These are phyloP conservation scores for Ceratobasidium sp. DNA, from an alignment of 1,284 basidiomycete genomes.

Conservation along the genomic window DNA sequence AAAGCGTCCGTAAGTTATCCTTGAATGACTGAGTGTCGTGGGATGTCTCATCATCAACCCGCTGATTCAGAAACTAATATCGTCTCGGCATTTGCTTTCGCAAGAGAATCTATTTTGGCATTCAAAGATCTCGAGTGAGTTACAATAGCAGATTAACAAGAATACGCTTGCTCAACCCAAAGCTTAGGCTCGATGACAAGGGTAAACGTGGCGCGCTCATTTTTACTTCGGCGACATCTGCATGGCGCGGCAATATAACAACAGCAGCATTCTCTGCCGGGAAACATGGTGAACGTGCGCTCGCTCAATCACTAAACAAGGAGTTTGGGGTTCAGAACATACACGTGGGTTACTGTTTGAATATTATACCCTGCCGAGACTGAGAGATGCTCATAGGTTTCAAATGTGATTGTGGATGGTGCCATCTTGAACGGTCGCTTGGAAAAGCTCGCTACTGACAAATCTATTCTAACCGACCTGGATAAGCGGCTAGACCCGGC, in stretches of 20 bases:
- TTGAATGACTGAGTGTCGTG: conserved; percentile 43
- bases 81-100: conserved; percentile 70
- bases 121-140: conserved; percentile 64
- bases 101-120: conserved; percentile 65
- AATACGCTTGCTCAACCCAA: not conserved
- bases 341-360: conserved; percentile 55
- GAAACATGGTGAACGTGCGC: conserved; percentile 69
- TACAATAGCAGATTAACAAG: not conserved
- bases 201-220: conserved; percentile 71
- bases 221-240: conserved; percentile 80
- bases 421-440: conserved; percentile 60
- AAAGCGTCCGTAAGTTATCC: conserved; percentile 56
- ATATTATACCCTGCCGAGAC: not conserved
- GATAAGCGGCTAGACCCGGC: conserved; percentile 63
- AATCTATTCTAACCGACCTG: conserved; percentile 56
- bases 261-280: conserved; percentile 74
- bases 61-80: conserved; percentile 59
- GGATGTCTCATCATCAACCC: not conserved
- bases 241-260: conserved; percentile 65
- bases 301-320: conserved; percentile 78
- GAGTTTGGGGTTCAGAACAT: conserved; percentile 83
- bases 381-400: conserved; percentile 45
- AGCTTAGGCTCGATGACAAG: conserved; percentile 52
- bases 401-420: conserved; percentile 55
- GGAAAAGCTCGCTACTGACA: conserved; percentile 42